These are phyloP conservation scores for Claviceps paspali DNA, from an alignment of 2,329 filamentous ascomycete species.

Conservation along the genomic window DNA sequence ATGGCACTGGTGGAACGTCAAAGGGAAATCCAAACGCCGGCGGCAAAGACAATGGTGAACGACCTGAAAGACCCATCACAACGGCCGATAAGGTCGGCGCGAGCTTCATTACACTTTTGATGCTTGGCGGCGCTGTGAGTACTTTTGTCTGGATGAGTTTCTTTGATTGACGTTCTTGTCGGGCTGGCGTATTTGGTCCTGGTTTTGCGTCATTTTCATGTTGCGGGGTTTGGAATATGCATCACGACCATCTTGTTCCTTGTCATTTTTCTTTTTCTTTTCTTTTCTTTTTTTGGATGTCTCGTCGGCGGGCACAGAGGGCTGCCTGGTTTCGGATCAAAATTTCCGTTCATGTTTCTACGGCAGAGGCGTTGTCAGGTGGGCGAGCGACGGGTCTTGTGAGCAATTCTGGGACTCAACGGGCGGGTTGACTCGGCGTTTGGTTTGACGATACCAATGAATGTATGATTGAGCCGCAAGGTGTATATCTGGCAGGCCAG, in stretches of 20 bases:
- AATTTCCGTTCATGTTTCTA: background rate
- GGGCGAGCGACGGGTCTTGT: background rate
- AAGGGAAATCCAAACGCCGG: slow-evolving; percentile 26
- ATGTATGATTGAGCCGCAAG: background rate
- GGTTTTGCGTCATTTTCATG: background rate
- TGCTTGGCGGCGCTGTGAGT: slow-evolving; percentile 25
- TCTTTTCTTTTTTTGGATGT: background rate
- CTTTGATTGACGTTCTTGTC: slow-evolving; percentile 11
- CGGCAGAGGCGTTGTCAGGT: background rate
- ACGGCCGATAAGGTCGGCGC: slow-evolving; percentile 32
- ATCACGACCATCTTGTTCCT: background rate
- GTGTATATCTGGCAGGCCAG: background rate
- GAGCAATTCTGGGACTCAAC: too few relatives aligned
- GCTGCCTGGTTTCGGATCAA: too few relatives aligned
- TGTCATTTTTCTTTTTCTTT: background rate
- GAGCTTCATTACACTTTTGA: slow-evolving; percentile 29
- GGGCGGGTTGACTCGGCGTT: too few relatives aligned
- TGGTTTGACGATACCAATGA: background rate
- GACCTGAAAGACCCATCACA: slow-evolving; percentile 19
- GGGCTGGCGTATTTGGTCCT: too few relatives aligned
- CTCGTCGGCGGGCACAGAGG: background rate
- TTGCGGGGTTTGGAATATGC: background rate
- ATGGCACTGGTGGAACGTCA: slow-evolving; percentile 34
- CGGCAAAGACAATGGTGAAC: slow-evolving; percentile 16
- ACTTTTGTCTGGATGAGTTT: slow-evolving; percentile 36